Conservation (phyloP, 1,284 basidiomycete genomes). For the Cutaneotrichosporon cyanovorans region DNA sequence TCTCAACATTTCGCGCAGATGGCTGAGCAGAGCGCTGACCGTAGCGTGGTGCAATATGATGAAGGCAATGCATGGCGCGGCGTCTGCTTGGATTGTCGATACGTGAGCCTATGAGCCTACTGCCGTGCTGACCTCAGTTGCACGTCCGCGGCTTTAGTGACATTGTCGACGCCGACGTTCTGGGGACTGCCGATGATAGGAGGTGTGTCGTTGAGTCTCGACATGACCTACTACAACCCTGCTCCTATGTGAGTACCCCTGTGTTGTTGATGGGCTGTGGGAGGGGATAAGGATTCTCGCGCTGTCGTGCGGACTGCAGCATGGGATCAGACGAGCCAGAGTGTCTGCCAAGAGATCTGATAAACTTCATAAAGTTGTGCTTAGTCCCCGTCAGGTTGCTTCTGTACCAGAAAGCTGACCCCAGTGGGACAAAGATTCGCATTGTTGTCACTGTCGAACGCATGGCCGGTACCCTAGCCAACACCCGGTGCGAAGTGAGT, state of each 20-base stretch:
- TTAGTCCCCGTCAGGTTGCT: not conserved
- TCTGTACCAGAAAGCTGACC: not conserved
- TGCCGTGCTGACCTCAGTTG: not conserved
- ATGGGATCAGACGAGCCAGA: too few relatives aligned
- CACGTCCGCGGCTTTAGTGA: slow-evolving; percentile 3
- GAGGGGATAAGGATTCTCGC: too few relatives aligned
- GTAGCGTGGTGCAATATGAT: slow-evolving; percentile 31
- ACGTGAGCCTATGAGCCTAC: not conserved
- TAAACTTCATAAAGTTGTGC: too few relatives aligned
- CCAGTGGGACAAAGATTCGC: slow-evolving; percentile 12
- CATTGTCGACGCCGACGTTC: slow-evolving; percentile 28
- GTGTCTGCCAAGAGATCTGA: too few relatives aligned
- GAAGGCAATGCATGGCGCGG: slow-evolving; percentile 34
- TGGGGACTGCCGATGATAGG: slow-evolving; percentile 35
- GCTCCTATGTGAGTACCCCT: slow-evolving; percentile 6
- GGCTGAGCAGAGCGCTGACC: not conserved
- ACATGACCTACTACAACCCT: slow-evolving; percentile 31
- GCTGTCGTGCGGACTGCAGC: too few relatives aligned
- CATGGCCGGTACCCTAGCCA: slow-evolving; percentile 9
- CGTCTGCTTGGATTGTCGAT: slow-evolving; percentile 35
- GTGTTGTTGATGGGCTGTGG: not conserved
- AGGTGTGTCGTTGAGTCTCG: slow-evolving; percentile 31
- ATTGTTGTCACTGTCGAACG: slow-evolving; percentile 14
- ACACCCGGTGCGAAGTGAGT: slow-evolving; percentile 18
- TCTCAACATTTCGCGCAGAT: not conserved